Evolutionary conservation across 2,329 filamentous ascomycete genomes (phyloP).

Genomic region (Pseudogymnoascus sp.): DNA sequence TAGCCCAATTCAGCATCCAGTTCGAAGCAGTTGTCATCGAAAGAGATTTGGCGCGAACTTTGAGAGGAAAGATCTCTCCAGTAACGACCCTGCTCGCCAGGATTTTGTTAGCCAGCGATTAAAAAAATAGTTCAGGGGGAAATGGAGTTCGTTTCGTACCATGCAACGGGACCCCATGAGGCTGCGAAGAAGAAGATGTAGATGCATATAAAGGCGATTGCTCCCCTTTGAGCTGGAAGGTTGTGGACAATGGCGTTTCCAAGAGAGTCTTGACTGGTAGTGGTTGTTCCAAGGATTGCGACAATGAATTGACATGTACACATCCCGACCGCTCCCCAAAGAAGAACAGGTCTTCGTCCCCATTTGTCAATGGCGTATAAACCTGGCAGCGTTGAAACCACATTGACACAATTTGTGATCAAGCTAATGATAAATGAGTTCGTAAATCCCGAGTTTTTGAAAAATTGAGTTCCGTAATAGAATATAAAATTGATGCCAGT

Average conservation of each 20-base stretch:
- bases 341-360: slow-evolving; percentile 65
- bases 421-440: slow-evolving; percentile 63
- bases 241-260: slow-evolving; percentile 44
- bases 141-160: slow-evolving; percentile 31
- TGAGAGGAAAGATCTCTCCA: slow-evolving; percentile 61
- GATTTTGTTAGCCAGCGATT: slow-evolving; percentile 13
- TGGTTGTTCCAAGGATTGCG: slow-evolving; percentile 53
- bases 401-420: slow-evolving; percentile 70
- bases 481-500: slow-evolving; percentile 70
- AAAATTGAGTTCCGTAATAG: slow-evolving; percentile 69
- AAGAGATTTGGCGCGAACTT: slow-evolving; percentile 65
- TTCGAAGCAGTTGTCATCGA: slow-evolving; percentile 69
- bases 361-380: slow-evolving; percentile 66
- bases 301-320: slow-evolving; percentile 56
- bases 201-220: slow-evolving; percentile 57
- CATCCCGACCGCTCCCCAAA: slow-evolving; percentile 70
- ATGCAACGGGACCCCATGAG: slow-evolving; percentile 68
- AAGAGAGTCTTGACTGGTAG: slow-evolving; percentile 39
- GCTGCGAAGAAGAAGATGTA: slow-evolving; percentile 76
- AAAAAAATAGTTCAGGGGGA: not conserved
- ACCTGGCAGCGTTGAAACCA: slow-evolving; percentile 65
- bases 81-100: slow-evolving; percentile 54
- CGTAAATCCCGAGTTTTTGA: slow-evolving; percentile 49
- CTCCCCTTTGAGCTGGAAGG: slow-evolving; percentile 43
- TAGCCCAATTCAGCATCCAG: slow-evolving; percentile 72